Conservation (phyloP, 2,329 filamentous ascomycete genomes). For the Talaromyces sp. region DNA sequence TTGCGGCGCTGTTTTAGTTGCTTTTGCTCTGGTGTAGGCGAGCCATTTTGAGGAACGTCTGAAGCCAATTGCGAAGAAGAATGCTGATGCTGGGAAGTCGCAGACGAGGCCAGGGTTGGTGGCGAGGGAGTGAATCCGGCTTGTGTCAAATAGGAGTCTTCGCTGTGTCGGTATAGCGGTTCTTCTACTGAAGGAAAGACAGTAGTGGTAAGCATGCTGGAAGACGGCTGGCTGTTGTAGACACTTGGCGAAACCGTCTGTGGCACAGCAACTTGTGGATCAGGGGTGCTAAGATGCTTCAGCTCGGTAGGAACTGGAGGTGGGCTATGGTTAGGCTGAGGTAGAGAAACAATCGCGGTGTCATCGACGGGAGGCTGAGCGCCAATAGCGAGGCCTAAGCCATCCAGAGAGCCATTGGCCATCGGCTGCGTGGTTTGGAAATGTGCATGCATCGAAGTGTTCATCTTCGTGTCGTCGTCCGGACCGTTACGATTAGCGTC, state of each 20-base stretch:
- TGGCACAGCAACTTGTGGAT: constrained; percentile 1
- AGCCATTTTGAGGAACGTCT: constrained; percentile 16
- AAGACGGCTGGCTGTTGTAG: constrained; percentile 14
- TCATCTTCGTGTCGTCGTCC: constrained; percentile 17
- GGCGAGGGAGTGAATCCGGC: constrained; percentile 23
- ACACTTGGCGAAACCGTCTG: constrained; percentile 12
- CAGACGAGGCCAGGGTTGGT: constrained; percentile 29
- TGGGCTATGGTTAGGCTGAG: constrained; percentile 40
- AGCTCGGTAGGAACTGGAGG: constrained; percentile 30
- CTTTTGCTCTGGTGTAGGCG: constrained; percentile 34
- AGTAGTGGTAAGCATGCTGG: constrained; percentile 12
- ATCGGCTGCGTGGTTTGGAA: constrained; percentile 12
- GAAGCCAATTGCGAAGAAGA: constrained; percentile 19
- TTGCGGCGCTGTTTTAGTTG: constrained; percentile 75
- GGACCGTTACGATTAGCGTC: constrained; percentile 3
- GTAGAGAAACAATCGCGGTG: constrained; percentile 26
- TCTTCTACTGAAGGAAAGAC: constrained; percentile 16
- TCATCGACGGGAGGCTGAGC: constrained; percentile 24
- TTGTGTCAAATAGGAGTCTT: constrained; percentile 30
- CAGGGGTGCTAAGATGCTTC: constrained; percentile 8
- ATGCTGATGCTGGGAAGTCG: constrained; percentile 31
- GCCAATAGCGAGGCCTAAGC: constrained; percentile 42
- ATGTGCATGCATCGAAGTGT: constrained; percentile 21
- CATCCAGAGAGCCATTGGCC: constrained; percentile 24
- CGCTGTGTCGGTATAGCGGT: constrained; percentile 28